Conservation (phyloP, 768 basidiomycete species). For the Phanerochaete sordida region DNA sequence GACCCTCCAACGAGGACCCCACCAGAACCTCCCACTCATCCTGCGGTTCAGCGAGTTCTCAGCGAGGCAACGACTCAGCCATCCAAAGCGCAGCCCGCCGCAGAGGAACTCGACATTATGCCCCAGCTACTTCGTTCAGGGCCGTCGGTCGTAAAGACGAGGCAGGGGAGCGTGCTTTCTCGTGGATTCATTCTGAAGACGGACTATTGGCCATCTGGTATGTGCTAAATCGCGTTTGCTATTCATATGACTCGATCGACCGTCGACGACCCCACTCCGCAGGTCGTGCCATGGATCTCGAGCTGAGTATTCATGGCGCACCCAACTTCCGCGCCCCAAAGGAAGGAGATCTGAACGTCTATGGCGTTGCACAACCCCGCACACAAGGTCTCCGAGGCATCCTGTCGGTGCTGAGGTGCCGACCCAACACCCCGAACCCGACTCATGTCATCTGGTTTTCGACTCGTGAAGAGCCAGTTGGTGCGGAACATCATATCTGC, state of each 20-base stretch:
- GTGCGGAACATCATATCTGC: constrained; percentile 40
- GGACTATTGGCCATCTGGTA: constrained; percentile 79
- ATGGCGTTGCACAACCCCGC: constrained; percentile 93
- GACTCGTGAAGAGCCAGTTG: constrained; percentile 92
- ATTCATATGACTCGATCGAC: not conserved
- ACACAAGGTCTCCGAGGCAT: constrained; percentile 89
- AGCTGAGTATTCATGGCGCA: constrained; percentile 89
- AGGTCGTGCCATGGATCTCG: constrained; percentile 89
- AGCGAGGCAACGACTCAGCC: not conserved
- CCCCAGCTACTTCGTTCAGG: constrained; percentile 61
- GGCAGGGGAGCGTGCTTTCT: constrained; percentile 79
- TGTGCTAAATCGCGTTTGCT: not conserved
- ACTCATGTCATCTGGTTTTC: constrained; percentile 93
- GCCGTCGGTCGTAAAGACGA: constrained; percentile 75
- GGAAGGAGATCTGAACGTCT: constrained; percentile 81
- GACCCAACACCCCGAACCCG: constrained; percentile 58
- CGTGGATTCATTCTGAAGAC: constrained; percentile 94
- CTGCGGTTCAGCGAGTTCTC: not conserved
- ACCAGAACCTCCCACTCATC: not conserved
- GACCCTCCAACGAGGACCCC: not conserved
- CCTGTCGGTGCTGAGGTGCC: constrained; percentile 75
- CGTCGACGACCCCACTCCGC: constrained; percentile 4
- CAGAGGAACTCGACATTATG: constrained; percentile 54
- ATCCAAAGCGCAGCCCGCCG: not conserved
- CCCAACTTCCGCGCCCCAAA: constrained; percentile 91